Percentiles rank a stretch among this genome's conserved stretches.
phyloP scores from a whole-genome alignment of 306 rosid species.

The Sechiopsis laciniata region DNA sequence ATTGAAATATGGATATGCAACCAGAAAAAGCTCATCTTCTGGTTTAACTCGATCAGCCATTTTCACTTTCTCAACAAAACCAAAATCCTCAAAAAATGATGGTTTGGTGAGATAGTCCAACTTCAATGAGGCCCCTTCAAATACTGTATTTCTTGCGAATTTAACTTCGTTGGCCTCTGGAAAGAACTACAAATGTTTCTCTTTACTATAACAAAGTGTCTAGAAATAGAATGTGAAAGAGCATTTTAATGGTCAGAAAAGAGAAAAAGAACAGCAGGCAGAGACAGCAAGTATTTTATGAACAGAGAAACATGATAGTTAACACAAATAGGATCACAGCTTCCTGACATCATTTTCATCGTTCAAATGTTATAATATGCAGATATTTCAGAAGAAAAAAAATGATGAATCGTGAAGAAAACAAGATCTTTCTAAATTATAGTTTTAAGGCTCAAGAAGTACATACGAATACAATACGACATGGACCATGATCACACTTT shows the following conservation, averaged over 20 bases:
- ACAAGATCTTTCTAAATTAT: not conserved
- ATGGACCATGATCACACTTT: too few relatives aligned
- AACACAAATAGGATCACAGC: not conserved
- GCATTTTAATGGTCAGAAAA: constrained; percentile 20
- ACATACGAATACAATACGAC: not conserved
- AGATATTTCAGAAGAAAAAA: not conserved
- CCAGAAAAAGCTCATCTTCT: constrained; percentile 79
- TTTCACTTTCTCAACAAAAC: constrained; percentile 75
- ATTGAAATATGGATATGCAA: constrained; percentile 88
- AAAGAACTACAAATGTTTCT: constrained; percentile 59
- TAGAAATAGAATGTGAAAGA: constrained; percentile 16
- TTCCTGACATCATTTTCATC: not conserved
- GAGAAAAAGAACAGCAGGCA: not conserved
- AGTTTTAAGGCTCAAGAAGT: not conserved
- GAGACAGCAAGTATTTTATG: not conserved
- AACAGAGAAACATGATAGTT: not conserved
- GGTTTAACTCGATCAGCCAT: constrained; percentile 83
- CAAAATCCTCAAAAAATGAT: constrained; percentile 88
- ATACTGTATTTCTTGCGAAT: constrained; percentile 71
- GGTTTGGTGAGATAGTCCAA: constrained; percentile 94
- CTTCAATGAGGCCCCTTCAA: constrained; percentile 76
- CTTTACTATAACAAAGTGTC: constrained; percentile 30
- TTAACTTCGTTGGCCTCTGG: constrained; percentile 95
- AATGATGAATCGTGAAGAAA: not conserved
- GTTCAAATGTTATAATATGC: not conserved